These are phyloP conservation scores for Pulicaria dysenterica DNA, from an alignment of 129 eudicot species.

Conservation along the genomic window DNA sequence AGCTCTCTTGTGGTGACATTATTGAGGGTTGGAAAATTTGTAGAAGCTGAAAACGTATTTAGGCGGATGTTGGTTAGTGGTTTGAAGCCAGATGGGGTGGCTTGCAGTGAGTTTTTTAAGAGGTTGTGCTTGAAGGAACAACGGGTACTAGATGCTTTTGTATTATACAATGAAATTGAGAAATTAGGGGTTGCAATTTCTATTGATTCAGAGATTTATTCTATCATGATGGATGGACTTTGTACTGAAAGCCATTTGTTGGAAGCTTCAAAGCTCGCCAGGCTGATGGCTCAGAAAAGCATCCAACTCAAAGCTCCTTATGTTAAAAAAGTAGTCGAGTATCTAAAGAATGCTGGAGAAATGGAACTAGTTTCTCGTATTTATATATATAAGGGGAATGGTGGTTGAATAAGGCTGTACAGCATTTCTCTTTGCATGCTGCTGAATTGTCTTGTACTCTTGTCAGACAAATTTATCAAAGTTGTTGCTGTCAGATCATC, in stretches of 20 bases:
- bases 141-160: constrained; percentile 55
- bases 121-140: constrained; percentile 49
- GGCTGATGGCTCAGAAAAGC: constrained; percentile 48
- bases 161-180: constrained; percentile 53
- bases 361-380: constrained; percentile 43
- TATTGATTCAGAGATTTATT: constrained; percentile 65
- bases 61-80: constrained; percentile 64
- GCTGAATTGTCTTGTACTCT: background rate
- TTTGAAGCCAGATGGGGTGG: constrained; percentile 65
- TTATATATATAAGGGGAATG: constrained; percentile 29
- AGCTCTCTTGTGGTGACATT: constrained; percentile 69
- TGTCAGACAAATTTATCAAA: background rate
- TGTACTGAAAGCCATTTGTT: constrained; percentile 37
- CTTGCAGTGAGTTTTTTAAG: constrained; percentile 56
- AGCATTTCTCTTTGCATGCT: background rate
- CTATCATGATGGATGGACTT: constrained; percentile 59
- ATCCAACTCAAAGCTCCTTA: constrained; percentile 49
- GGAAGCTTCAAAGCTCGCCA: constrained; percentile 69
- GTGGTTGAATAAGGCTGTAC: constrained; percentile 20
- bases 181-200: constrained; percentile 41
- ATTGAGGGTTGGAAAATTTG: constrained; percentile 40
- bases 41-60: constrained; percentile 65
- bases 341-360: constrained; percentile 45
- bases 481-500: background rate
- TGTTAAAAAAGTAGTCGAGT: constrained; percentile 38